Percentiles rank a stretch among this genome's conserved stretches.
These are phyloP conservation scores for Xylaria sp. DNA, from an alignment of 2,329 filamentous ascomycete species.

Conservation along the genomic window DNA sequence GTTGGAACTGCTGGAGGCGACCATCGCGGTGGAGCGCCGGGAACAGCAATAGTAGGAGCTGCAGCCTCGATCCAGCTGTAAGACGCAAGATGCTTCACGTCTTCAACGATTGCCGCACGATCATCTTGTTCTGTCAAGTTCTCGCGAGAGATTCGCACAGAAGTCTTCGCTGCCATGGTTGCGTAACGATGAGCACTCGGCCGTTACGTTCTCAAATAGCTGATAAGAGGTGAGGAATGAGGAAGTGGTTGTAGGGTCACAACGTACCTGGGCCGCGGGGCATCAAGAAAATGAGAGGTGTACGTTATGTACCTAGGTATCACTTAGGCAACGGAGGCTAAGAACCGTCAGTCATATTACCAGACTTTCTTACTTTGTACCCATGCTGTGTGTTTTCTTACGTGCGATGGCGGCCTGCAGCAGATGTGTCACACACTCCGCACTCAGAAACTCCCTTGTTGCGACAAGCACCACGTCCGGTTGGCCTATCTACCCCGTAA, in stretches of 20 bases:
- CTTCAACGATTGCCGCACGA: neutral
- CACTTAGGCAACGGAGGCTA: too few relatives aligned
- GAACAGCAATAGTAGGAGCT: slow-evolving; percentile 57
- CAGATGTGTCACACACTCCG: too few relatives aligned
- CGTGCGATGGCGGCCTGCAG: too few relatives aligned
- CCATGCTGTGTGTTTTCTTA: too few relatives aligned
- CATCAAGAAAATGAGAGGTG: too few relatives aligned
- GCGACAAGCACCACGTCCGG: too few relatives aligned
- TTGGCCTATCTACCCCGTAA: too few relatives aligned
- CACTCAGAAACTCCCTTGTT: too few relatives aligned
- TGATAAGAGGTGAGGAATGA: neutral
- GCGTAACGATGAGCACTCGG: neutral
- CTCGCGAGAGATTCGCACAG: neutral
- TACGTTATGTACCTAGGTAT: too few relatives aligned
- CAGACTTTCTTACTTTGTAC: too few relatives aligned
- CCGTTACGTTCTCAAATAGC: neutral
- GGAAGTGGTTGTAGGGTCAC: neutral
- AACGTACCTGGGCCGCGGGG: too few relatives aligned
- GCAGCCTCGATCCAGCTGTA: slow-evolving; percentile 61
- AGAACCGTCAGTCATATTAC: too few relatives aligned
- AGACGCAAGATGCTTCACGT: slow-evolving; percentile 56
- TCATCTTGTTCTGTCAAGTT: neutral
- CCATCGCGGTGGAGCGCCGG: slow-evolving; percentile 57
- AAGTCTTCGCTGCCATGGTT: neutral
- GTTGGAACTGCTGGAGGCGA: slow-evolving; percentile 44